Evolutionary conservation across 2,329 filamentous ascomycete species (phyloP).

Genomic region (Nemania bipapillata): DNA sequence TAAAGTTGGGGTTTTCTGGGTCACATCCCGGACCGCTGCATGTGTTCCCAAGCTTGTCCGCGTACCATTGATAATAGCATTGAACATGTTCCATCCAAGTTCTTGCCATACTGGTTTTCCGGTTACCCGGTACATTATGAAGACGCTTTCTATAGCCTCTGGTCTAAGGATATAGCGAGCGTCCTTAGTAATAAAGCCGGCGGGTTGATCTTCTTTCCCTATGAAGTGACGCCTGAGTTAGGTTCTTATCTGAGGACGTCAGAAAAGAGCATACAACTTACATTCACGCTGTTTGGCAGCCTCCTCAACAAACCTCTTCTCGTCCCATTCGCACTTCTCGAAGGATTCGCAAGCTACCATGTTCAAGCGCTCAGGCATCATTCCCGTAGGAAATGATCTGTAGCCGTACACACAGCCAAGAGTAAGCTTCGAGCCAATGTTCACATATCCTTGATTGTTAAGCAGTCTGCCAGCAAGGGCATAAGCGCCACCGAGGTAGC

Average conservation of each 20-base stretch:
- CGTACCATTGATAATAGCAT: constrained; percentile 45
- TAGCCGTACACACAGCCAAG: constrained; percentile 74
- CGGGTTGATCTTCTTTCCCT: constrained; percentile 51
- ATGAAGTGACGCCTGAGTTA: constrained; percentile 24
- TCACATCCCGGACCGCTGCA: constrained; percentile 52
- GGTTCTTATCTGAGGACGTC: not conserved
- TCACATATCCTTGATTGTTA: constrained; percentile 62
- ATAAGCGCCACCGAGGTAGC: constrained; percentile 77
- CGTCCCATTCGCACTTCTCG: constrained; percentile 51
- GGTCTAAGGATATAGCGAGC: constrained; percentile 52
- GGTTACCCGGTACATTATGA: constrained; percentile 51
- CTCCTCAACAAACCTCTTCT: constrained; percentile 40
- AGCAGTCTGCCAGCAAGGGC: constrained; percentile 73
- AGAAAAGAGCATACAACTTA: constrained; percentile 27
- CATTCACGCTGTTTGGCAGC: constrained; percentile 42
- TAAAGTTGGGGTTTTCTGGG: constrained; percentile 57
- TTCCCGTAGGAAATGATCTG: constrained; percentile 64
- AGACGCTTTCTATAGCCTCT: constrained; percentile 52
- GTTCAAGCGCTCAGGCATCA: constrained; percentile 70
- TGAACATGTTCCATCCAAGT: constrained; percentile 51
- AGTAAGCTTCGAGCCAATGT: constrained; percentile 67
- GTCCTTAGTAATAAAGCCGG: constrained; percentile 68
- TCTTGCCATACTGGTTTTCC: constrained; percentile 47
- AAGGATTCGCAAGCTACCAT: constrained; percentile 57
- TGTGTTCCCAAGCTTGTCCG: constrained; percentile 45